phyloP scores from a whole-genome alignment of 371 early-diverging fungal species.

The Mucor irregularis region DNA sequence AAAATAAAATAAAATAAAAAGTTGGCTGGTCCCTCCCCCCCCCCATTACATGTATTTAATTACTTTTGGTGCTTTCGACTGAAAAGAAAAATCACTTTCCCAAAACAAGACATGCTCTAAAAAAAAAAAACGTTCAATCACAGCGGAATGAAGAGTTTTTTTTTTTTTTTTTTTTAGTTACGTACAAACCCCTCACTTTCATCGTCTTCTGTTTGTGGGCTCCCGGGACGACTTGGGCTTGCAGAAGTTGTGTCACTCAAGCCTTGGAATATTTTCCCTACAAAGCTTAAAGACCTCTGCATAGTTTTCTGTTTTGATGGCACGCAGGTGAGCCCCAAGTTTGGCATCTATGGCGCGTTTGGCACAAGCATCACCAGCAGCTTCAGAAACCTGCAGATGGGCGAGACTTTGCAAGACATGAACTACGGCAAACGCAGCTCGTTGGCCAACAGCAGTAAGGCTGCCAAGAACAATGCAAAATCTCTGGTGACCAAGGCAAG shows the following conservation, averaged over 20 bases:
- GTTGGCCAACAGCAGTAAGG: conserved; percentile 70
- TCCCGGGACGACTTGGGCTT: conserved; percentile 25
- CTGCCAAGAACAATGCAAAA: conserved; percentile 49
- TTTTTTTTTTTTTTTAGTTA: too few relatives aligned
- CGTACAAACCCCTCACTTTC: conserved; percentile 33
- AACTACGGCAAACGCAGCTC: conserved; percentile 47
- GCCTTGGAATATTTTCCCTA: conserved; percentile 72
- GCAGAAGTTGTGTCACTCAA: conserved; percentile 34
- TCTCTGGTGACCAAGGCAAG: too few relatives aligned
- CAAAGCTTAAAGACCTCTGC: conserved; percentile 71
- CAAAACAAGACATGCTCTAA: not conserved
- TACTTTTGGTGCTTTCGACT: too few relatives aligned
- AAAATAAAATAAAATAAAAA: too few relatives aligned
- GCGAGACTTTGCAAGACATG: too few relatives aligned
- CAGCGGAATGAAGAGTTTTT: too few relatives aligned
- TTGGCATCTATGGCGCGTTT: conserved; percentile 41
- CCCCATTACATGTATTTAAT: too few relatives aligned
- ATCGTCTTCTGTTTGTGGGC: too few relatives aligned
- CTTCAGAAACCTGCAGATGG: too few relatives aligned
- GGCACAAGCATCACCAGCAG: too few relatives aligned
- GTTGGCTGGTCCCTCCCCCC: conserved; percentile 8
- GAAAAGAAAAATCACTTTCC: not conserved
- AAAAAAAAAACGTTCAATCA: conserved; percentile 1
- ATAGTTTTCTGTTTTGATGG: conserved; percentile 66
- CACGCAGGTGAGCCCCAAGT: conserved; percentile 53